Conservation (phyloP, 139 green algal genomes). For the Pleodorina starrii region DNA sequence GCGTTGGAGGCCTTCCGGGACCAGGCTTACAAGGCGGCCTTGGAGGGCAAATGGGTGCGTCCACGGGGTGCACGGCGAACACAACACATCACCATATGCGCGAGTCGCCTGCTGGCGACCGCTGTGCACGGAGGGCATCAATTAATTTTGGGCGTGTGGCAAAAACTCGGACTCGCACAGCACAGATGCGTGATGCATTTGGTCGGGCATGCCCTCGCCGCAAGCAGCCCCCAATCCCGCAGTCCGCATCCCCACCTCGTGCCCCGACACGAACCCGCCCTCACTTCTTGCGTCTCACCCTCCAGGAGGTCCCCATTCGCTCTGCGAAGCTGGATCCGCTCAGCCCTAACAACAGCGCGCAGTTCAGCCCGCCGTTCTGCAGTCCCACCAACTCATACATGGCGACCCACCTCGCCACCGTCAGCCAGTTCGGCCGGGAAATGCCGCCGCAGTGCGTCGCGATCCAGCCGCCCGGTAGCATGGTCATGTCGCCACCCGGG, state of each 20-base stretch:
- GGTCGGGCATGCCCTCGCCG: too few relatives aligned
- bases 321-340: constrained; percentile 74
- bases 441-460: background rate
- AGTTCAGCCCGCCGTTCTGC: constrained; percentile 1
- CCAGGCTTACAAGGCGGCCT: constrained; percentile 78
- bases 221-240: too few relatives aligned
- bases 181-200: too few relatives aligned
- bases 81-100: background rate
- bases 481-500: constrained; percentile 54
- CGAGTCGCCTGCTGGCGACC: too few relatives aligned
- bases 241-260: too few relatives aligned
- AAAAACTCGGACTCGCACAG: too few relatives aligned
- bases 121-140: too few relatives aligned
- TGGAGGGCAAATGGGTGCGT: constrained; percentile 85
- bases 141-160: too few relatives aligned
- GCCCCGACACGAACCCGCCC: too few relatives aligned
- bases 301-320: constrained; percentile 82
- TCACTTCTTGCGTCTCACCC: background rate
- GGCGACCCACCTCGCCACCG: background rate
- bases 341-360: constrained; percentile 58
- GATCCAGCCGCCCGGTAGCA: constrained; percentile 32
- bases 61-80: background rate
- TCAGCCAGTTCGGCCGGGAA: background rate
- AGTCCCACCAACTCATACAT: background rate
- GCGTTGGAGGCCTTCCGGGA: constrained; percentile 71